Percentiles rank a stretch among this genome's conserved stretches.
These are phyloP conservation scores for Picochlorum sp. DNA, from an alignment of 139 green algal species.

Conservation along the genomic window DNA sequence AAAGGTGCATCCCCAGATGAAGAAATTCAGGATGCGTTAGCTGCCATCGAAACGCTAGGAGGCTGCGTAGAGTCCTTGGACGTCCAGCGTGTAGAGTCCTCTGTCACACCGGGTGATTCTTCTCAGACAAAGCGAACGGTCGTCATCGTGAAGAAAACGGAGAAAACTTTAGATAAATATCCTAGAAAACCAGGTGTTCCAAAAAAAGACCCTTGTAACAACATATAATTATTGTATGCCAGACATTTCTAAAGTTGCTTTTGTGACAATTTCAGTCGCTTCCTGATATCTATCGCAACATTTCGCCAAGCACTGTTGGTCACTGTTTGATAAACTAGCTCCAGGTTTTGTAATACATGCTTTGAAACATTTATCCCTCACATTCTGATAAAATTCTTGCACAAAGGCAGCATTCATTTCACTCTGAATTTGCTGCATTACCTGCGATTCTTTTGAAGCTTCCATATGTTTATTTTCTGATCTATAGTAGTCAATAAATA, in stretches of 20 bases:
- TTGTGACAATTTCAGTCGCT: slow-evolving; percentile 37
- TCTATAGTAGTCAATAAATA: no score
- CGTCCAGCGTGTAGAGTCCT: slow-evolving; percentile 47
- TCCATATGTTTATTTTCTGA: no score
- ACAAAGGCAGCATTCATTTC: slow-evolving; percentile 30
- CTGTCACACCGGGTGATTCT: slow-evolving; percentile 1
- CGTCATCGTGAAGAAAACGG: slow-evolving; percentile 49
- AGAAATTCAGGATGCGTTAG: slow-evolving; percentile 33
- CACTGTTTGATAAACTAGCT: slow-evolving; percentile 72
- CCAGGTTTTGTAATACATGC: slow-evolving; percentile 79
- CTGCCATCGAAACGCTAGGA: slow-evolving; percentile 53
- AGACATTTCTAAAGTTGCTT: slow-evolving; percentile 31
- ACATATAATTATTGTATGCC: slow-evolving; percentile 18
- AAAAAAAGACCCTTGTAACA: slow-evolving; percentile 53
- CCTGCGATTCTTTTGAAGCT: no score
- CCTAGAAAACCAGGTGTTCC: slow-evolving; percentile 53
- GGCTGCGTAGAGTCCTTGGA: slow-evolving; percentile 25
- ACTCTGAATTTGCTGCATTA: slow-evolving; percentile 20
- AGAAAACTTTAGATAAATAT: slow-evolving; percentile 45
- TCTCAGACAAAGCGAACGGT: slow-evolving; percentile 30
- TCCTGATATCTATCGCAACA: slow-evolving; percentile 69
- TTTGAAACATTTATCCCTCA: slow-evolving; percentile 93
- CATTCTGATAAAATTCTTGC: slow-evolving; percentile 52
- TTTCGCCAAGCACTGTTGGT: slow-evolving; percentile 76
- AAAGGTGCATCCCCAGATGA: slow-evolving; percentile 64